Base-by-base conservation (phyloP, 768 basidiomycete genomes). In the Psilocybe cubensis region DNA sequence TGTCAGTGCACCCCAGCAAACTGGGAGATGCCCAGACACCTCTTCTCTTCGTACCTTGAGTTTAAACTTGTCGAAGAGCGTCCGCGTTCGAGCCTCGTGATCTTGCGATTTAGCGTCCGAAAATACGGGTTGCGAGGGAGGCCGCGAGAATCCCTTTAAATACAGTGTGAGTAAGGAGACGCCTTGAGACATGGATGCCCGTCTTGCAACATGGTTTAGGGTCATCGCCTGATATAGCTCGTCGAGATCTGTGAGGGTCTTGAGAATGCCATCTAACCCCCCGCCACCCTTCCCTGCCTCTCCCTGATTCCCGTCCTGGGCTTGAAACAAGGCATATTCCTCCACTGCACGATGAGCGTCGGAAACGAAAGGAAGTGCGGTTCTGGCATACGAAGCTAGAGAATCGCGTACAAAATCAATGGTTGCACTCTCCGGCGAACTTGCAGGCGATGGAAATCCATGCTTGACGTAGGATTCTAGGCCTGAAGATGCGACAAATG, bases 401-500 rank as follows among this genome's bases (percentile, higher is more conserved):
- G 85, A 90, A 69, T 89, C 83, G 38, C 80, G 79, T 27, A 96
- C 57, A 69, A 94, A 96, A 27, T 78, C 76, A 51, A 85, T 66
- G 20, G 81, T 81, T 24, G 73, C 50, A 52, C 68, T 57, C 63
- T 72, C 61, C 50, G 59, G 21, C 8, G 62, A 54, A 18, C 68
- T 46, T 0, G 80, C 66, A 64, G 94, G 88, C 1, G 79, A 66
- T 14, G 77, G 60, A 66, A 96, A 91, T 0, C 94, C 97, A 69
- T 99, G 97, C 24, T 90, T 88, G 38, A 85, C 74, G 68, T 86
- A 95, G 4, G 94, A 94, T 67, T 99, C 96, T 58, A 98, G 82
- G 1, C 96, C 96, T 2, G 92, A 84, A 1, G 95, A 97, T 0
- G 96, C 92, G 57, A 98, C 92, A 71, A 99, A 99, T 1, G 96